These are phyloP conservation scores for Suillus plorans DNA, from an alignment of 768 basidiomycete genomes.

Conservation along the genomic window DNA sequence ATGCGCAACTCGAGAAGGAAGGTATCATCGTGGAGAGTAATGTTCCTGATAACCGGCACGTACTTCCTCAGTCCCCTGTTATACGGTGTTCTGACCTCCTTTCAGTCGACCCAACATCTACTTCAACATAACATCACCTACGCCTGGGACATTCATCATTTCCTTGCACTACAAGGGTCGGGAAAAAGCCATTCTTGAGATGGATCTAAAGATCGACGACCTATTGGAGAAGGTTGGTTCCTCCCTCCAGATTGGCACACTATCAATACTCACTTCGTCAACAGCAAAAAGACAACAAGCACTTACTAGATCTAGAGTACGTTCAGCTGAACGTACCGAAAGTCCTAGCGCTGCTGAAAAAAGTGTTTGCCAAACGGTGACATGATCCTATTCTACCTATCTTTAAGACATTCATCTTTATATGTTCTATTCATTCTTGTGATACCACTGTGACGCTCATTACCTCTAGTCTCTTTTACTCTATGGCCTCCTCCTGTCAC, in stretches of 20 bases:
- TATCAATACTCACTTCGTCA: constrained; percentile 15
- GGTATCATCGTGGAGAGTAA: constrained; percentile 99
- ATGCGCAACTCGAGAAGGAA: constrained; percentile 98
- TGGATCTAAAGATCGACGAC: constrained; percentile 99
- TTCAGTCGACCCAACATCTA: constrained; percentile 93
- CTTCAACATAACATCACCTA: constrained; percentile 98
- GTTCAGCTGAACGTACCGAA: constrained; percentile 97
- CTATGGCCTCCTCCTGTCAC: constrained; percentile 13
- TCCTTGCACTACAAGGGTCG: constrained; percentile 98
- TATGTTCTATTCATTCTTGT: constrained; percentile 34
- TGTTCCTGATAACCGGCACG: constrained; percentile 95
- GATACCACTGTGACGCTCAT: constrained; percentile 27
- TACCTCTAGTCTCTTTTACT: constrained; percentile 12
- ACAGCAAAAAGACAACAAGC: constrained; percentile 99
- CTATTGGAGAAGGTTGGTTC: constrained; percentile 85
- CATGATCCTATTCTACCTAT: constrained; percentile 16
- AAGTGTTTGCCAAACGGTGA: constrained; percentile 90
- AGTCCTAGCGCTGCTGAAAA: constrained; percentile 88
- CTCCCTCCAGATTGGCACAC: constrained; percentile 2
- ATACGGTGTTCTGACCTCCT: constrained; percentile 4
- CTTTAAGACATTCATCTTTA: constrained; percentile 20
- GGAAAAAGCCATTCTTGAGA: constrained; percentile 98
- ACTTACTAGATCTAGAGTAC: constrained; percentile 94
- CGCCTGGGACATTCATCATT: constrained; percentile 98
- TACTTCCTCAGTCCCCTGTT: neutral